These are phyloP conservation scores for Takakia lepidozioides DNA, from an alignment of 225 moss, liverwort and hornwort species.

Conservation along the genomic window DNA sequence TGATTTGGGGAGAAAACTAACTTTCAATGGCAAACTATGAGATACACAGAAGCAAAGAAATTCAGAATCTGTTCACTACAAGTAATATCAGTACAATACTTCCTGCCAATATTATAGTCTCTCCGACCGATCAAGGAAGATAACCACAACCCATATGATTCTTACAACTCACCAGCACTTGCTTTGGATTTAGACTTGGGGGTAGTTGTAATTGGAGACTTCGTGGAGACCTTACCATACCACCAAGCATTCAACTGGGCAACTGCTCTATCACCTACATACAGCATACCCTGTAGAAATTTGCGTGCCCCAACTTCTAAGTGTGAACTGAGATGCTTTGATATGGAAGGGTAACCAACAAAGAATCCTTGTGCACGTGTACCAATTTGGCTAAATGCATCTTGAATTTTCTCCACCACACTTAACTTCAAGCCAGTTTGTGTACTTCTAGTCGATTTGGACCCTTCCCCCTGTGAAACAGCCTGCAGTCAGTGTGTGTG, in stretches of 20 bases:
- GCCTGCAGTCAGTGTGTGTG: no score
- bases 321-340: no score
- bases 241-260: constrained; percentile 24
- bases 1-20: no score
- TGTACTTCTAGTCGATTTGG: constrained; percentile 6
- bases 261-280: constrained; percentile 16
- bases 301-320: constrained; percentile 11
- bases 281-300: constrained; percentile 12
- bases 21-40: no score
- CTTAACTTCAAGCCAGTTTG: not conserved
- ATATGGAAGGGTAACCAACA: no score
- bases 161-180: constrained; percentile 19
- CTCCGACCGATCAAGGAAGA: no score
- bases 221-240: constrained; percentile 15
- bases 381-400: constrained; percentile 13
- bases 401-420: constrained; percentile 8
- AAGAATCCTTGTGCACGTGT: no score
- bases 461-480: not conserved
- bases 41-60: no score
- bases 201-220: constrained; percentile 4
- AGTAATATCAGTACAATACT: no score
- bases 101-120: no score
- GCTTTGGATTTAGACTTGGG: constrained; percentile 4
- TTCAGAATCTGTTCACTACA: no score
- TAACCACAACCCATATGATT: no score